Percentiles rank a stretch among this genome's conserved stretches.
phyloP scores from a whole-genome alignment of 805 yeast genomes.

The Vanderwaltozyma yarrowii region DNA sequence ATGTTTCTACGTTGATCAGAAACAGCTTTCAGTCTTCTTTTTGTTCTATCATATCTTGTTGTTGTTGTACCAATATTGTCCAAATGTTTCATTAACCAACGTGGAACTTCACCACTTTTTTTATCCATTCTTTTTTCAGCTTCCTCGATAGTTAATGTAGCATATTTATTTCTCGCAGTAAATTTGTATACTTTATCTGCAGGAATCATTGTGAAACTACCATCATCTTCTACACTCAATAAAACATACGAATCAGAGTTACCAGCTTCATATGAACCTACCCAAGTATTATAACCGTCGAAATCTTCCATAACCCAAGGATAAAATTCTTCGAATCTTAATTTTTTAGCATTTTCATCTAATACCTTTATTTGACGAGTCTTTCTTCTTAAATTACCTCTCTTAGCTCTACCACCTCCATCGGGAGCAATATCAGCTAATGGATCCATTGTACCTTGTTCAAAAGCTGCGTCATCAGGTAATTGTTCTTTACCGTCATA shows the following conservation, averaged over 20 bases:
- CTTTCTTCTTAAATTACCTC: constrained; percentile 53
- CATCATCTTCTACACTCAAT: constrained; percentile 74
- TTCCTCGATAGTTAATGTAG: constrained; percentile 89
- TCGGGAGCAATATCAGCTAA: constrained; percentile 79
- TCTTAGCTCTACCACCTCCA: constrained; percentile 68
- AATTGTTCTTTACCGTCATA: constrained; percentile 31
- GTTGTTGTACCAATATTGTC: constrained; percentile 46
- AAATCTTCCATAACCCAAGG: constrained; percentile 99
- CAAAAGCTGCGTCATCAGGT: constrained; percentile 32
- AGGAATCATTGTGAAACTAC: constrained; percentile 82
- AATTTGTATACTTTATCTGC: constrained; percentile 90
- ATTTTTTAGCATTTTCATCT: constrained; percentile 71
- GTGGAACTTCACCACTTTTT: constrained; percentile 57
- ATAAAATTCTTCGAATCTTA: constrained; percentile 90
- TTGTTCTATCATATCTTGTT: constrained; percentile 41
- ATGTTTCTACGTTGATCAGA: constrained; percentile 31
- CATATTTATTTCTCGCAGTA: constrained; percentile 87
- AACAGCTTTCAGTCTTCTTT: constrained; percentile 39
- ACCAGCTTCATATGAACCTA: constrained; percentile 89
- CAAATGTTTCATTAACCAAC: constrained; percentile 94
- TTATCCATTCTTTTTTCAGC: constrained; percentile 92
- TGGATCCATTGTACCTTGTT: constrained; percentile 27
- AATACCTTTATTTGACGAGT: constrained; percentile 75
- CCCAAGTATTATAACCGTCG: constrained; percentile 90
- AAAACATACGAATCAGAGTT: constrained; percentile 76